Conservation (phyloP, 352 stramenopile species). For the Nothophytophthora sp. region DNA sequence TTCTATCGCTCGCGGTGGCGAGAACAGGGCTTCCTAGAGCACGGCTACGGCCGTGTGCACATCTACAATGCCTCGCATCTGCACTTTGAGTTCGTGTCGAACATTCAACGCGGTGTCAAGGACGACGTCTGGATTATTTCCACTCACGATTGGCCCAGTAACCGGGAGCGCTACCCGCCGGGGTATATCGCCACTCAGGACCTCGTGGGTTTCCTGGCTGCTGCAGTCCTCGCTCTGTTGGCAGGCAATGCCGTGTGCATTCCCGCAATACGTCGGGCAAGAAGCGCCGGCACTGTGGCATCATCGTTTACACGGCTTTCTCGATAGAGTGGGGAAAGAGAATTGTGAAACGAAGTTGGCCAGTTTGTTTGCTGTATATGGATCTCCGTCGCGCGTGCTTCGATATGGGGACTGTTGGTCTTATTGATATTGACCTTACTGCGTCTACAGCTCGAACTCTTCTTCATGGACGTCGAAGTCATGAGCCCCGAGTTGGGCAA, state of each 20-base stretch:
- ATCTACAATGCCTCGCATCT: constrained; percentile 57
- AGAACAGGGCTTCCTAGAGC: constrained; percentile 33
- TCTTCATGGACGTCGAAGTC: constrained; percentile 32
- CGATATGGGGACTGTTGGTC: no score
- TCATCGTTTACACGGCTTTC: constrained; percentile 12
- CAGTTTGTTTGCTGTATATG: no score
- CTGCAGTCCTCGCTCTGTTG: constrained; percentile 18
- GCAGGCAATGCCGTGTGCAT: constrained; percentile 13
- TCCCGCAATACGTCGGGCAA: constrained; percentile 27
- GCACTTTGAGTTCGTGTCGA: constrained; percentile 56
- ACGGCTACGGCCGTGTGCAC: constrained; percentile 56
- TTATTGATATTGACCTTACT: background rate
- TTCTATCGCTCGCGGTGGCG: constrained; percentile 42
- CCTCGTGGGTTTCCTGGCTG: constrained; percentile 13
- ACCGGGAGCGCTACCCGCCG: constrained; percentile 29
- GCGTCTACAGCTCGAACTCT: constrained; percentile 26
- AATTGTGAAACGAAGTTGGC: no score
- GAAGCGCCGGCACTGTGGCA: constrained; percentile 10
- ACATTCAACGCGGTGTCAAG: constrained; percentile 29
- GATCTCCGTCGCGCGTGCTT: no score
- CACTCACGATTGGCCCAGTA: constrained; percentile 45
- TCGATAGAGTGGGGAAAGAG: constrained; percentile 9
- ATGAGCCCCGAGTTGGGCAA: constrained; percentile 8
- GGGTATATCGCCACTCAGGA: constrained; percentile 27
- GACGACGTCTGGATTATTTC: constrained; percentile 52